A percentile compares a stretch with the other conserved stretches of the same genome.
phyloP scores from a whole-genome alignment of 208 protist genomes.

The Leishmania guyanensis region DNA sequence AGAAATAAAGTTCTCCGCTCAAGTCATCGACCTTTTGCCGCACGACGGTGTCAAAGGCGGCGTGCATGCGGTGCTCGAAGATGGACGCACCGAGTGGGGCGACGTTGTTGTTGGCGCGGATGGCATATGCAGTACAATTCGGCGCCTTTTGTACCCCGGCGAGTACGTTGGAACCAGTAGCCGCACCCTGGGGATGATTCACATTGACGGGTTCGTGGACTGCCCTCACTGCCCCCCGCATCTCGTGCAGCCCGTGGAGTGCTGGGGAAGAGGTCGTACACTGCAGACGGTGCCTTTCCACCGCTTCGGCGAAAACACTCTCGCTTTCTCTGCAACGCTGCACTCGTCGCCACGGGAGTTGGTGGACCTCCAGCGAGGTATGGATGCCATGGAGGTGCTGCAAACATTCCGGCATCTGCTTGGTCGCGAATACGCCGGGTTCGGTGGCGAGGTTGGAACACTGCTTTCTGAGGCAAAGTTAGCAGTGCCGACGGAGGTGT shows the following conservation, averaged over 20 bases:
- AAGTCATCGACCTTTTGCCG: constrained; percentile 80
- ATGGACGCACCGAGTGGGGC: constrained; percentile 83
- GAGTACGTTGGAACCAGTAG: constrained; percentile 73
- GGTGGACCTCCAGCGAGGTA: constrained; percentile 41
- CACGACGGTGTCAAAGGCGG: constrained; percentile 87
- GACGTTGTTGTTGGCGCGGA: constrained; percentile 91
- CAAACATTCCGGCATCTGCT: constrained; percentile 50
- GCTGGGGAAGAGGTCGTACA: constrained; percentile 58
- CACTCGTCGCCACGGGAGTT: constrained; percentile 55
- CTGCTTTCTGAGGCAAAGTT: constrained; percentile 53
- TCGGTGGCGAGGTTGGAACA: constrained; percentile 40
- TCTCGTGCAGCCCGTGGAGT: constrained; percentile 53
- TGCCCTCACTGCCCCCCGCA: constrained; percentile 40
- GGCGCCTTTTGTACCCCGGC: constrained; percentile 74
- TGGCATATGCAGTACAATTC: constrained; percentile 83
- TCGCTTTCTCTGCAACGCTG: constrained; percentile 80
- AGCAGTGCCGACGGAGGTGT: constrained; percentile 66
- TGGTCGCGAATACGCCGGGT: constrained; percentile 54
- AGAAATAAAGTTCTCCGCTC: constrained; percentile 68
- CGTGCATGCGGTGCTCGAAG: constrained; percentile 75
- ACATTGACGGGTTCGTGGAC: constrained; percentile 78
- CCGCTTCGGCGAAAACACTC: constrained; percentile 41
- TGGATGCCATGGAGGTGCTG: constrained; percentile 54
- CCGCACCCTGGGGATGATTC: constrained; percentile 72
- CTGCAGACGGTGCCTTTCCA: constrained; percentile 53